Conservation (phyloP, 2,329 filamentous ascomycete species). For the Claviceps cyperi region DNA sequence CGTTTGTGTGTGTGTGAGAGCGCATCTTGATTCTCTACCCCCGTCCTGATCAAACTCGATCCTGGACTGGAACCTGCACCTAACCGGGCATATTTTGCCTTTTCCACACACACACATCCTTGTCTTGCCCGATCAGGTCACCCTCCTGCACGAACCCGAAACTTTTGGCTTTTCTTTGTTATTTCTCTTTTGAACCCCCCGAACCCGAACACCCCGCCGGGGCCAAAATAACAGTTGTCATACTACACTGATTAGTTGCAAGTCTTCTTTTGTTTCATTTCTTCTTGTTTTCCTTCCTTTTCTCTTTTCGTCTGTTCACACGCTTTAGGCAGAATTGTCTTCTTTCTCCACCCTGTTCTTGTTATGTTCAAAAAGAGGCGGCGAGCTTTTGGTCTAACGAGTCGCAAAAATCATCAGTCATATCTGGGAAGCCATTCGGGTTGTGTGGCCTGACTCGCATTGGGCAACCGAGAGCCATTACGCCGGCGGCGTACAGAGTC, state of each 20-base stretch:
- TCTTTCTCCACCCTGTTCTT: background rate
- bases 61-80: background rate
- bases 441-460: slow-evolving; percentile 80
- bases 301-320: slow-evolving; percentile 10
- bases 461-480: slow-evolving; percentile 63
- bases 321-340: background rate
- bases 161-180: background rate
- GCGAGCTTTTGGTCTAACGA: slow-evolving; percentile 11
- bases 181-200: background rate
- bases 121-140: background rate
- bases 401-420: slow-evolving; percentile 38
- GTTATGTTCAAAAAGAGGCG: background rate
- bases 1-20: background rate
- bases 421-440: slow-evolving; percentile 85
- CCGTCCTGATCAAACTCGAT: background rate
- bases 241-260: background rate
- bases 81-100: background rate
- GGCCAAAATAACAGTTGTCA: background rate
- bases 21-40: background rate
- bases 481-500: slow-evolving; percentile 59
- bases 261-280: background rate
- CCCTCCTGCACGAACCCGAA: background rate
- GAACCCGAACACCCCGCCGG: too few relatives aligned
- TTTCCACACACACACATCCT: background rate
- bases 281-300: slow-evolving; percentile 20